These are phyloP conservation scores for Septoria petroselini DNA, from an alignment of 2,329 filamentous ascomycete genomes.

Conservation along the genomic window DNA sequence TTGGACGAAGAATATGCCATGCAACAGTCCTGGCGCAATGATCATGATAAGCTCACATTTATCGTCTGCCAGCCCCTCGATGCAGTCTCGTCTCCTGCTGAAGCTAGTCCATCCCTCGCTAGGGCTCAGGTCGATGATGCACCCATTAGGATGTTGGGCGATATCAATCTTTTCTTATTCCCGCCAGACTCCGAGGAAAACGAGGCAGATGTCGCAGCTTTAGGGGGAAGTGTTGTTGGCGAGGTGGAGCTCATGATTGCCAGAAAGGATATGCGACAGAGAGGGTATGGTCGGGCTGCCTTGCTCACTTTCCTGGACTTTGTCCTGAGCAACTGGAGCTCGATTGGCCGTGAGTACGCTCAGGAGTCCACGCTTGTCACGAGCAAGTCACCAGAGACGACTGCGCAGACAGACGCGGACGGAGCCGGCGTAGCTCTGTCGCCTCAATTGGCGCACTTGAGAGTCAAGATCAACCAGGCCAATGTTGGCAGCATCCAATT, in stretches of 20 bases:
- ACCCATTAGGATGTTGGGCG: constrained; percentile 49
- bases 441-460: constrained; percentile 46
- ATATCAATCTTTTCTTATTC: constrained; percentile 68
- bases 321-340: constrained; percentile 52
- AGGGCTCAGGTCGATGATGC: constrained; percentile 52
- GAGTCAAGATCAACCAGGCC: constrained; percentile 59
- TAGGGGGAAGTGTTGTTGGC: constrained; percentile 50
- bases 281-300: constrained; percentile 64
- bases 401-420: neutral
- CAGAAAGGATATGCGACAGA: constrained; percentile 52
- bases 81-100: neutral
- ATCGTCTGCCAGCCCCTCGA: constrained; percentile 63
- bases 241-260: constrained; percentile 91
- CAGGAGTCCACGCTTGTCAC: constrained; percentile 17
- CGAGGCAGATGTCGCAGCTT: constrained; percentile 42
- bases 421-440: neutral
- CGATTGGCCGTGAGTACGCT: constrained; percentile 44
- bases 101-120: constrained; percentile 23
- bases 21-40: constrained; percentile 80
- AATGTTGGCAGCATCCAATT: constrained; percentile 58
- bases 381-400: neutral
- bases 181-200: constrained; percentile 48
- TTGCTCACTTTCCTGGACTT: constrained; percentile 69
- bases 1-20: constrained; percentile 83
- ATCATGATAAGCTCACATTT: constrained; percentile 86